Evolutionary conservation across 176 grass and related monocot species (phyloP), one percentile per base, ranked within the genome.

Genomic region (Zoysia japonica): DNA sequence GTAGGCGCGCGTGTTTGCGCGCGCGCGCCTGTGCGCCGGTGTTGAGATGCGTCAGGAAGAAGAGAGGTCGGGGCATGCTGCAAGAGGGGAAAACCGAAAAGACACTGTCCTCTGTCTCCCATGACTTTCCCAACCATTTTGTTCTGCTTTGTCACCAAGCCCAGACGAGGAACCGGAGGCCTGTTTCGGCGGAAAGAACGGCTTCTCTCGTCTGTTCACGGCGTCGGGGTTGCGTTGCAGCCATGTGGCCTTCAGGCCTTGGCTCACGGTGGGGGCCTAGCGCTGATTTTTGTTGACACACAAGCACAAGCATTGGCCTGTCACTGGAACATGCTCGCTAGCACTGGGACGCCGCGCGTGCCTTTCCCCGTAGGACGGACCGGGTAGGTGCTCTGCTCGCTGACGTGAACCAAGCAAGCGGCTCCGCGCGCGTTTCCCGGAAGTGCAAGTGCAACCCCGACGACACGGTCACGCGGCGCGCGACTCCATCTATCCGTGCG

Each of bases 111-210:
- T 88, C 80, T 83, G 86, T 83, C 75, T 79, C 74, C 75, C 83
- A 73, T 82, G 77, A 88, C 86, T 88, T 91, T 86, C 64, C 89
- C 86, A 79, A 76, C 82, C 74, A 79, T 88, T 88, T 86, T 83
- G 75, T 83, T 86, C 86, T 67, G 70, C 85, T 86, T 78, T 85
- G 87, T 89, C 87, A 87, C 76, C 71, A 84, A 80, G 80, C 84
- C 78, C 70, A 80, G 76, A 78, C 75, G 68, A 83, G 70, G 35
- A 53, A 15, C 47, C 16, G 68, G 63, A 56, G 50, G 45, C 57
- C 67, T 73, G 60, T 77, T 79, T 72, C 66, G 70, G 19, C 66
- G 70, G 76, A 66, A 57, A 52, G 67, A 70, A 82, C 74, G 60
- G 39, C 77, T 57, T 28, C 28, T 28, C 28, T 72, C 20, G 65